Base-by-base conservation (phyloP, 2,329 filamentous ascomycete species). In the Aspergillus sp. region DNA sequence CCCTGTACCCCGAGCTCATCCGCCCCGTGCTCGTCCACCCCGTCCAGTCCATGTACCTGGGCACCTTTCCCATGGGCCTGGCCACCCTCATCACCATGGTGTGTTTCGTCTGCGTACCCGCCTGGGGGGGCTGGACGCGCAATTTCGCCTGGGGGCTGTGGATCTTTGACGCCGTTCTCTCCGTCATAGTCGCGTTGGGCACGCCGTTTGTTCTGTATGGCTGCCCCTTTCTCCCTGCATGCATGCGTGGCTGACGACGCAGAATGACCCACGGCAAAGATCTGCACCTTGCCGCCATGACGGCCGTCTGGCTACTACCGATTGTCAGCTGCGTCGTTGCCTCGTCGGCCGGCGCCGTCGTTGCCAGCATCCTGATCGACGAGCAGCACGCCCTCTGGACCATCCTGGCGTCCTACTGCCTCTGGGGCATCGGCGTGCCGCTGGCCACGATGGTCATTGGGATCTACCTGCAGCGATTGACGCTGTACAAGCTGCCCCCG, bases 401-500 rank as follows among this genome's bases (percentile, higher is more conserved):
- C 0, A 51, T 83, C 17, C 57, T 82, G 12, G 63, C 64, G 8
- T 75, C 70, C 10, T 84, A 83, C 52, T 61, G 81, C 10, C 68
- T 83, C 40, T 82, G 76, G 76, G 78, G 79, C 1, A 72, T 78
- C 34, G 74, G 76, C 4, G 61, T 68, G 3, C 69, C 71, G 1
- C 55, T 83, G 29, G 72, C 78, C 1, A 67, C 77, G 52, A 70
- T 72, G 34, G 68, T 81, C 8, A 63, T 82, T 12, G 72, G 72
- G 4, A 69, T 82, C 27, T 84, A 83, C 58, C 79, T 80, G 45
- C 72, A 79, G 35, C 74, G 79, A 10, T 64, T 84, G 13, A 75
- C 72, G 7, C 51, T 82, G 3, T 71, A 82, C 57, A 74, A 75
- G 22, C 63, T 83, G 8, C 79, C 79, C 0, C 71, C 77, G 1